Base-by-base conservation (phyloP, 768 basidiomycete genomes). In the Tephrocybe rancida region DNA sequence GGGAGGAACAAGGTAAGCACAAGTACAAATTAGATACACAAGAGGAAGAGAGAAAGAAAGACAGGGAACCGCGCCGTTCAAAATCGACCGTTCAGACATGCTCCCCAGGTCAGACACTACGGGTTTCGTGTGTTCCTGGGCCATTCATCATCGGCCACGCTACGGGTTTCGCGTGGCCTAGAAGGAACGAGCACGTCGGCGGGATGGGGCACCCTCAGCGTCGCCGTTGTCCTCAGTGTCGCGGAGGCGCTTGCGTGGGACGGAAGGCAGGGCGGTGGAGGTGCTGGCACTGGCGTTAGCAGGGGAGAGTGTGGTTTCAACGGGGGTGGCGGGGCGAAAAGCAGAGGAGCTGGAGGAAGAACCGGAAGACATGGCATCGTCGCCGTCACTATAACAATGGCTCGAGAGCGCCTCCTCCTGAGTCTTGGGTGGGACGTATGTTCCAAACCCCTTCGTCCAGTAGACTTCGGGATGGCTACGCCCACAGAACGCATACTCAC, bases 401-500 rank as follows among this genome's bases (percentile, higher is more conserved):
- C n/a, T n/a, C n/a, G n/a, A 51, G 19, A 56, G 39, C 5, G 50
- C 50, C 27, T 52, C 59, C 11, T 45, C 53, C 1, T 42, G 18
- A 6, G 56, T 57, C 46, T 16, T 48, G 6, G 56, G 59, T 2
- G 53, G 56, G 6, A 21, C 26, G 21, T 44, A 44, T 21, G 50
- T 44, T 19, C 60, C 60, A 37, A 61, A 61, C 34, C 50, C 60
- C 5, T 54, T 50, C 1, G 44, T 25, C 60, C 60, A 61, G 6
- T 38, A 53, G 16, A 57, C 43, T 29, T 57, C 60, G 38, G 34
- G 53, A 44, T 61, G 60, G 7, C 53, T 55, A n/a, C 44, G 43
- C 42, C 53, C 44, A 32, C 50, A 57, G 38, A 60, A 60, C 7
- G 44, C 59, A 13, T 50, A 22, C 35, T 56, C 52, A 34, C 59